These are phyloP conservation scores for Farysia itapuensis DNA, from an alignment of 1,284 basidiomycete species.

Conservation along the genomic window DNA sequence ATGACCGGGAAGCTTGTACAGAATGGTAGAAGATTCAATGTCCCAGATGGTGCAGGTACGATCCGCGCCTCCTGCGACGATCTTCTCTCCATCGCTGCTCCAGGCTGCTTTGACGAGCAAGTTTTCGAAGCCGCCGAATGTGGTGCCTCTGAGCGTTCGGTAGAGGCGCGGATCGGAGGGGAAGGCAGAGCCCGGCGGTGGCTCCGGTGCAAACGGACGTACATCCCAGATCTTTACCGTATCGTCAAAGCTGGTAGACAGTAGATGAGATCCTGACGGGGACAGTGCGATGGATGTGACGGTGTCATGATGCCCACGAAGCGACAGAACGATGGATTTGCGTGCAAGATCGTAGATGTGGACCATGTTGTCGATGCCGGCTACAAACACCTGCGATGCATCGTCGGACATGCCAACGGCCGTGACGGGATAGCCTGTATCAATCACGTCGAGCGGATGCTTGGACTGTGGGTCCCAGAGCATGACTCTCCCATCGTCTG, in stretches of 20 bases:
- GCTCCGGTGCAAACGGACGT: conserved; percentile 56
- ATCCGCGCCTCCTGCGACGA: conserved; percentile 53
- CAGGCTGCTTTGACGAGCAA: conserved; percentile 45
- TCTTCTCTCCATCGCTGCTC: conserved; percentile 50
- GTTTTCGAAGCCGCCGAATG: conserved; percentile 54
- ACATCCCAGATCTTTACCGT: conserved; percentile 58
- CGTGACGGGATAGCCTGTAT: conserved; percentile 58
- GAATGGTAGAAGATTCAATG: conserved; percentile 39
- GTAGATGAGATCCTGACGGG: conserved; percentile 54
- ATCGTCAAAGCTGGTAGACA: conserved; percentile 53
- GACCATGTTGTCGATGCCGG: conserved; percentile 58
- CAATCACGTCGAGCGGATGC: conserved; percentile 45
- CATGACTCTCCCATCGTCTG: conserved; percentile 56
- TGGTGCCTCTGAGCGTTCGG: conserved; percentile 50
- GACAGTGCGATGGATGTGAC: conserved; percentile 49
- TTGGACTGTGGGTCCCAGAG: conserved; percentile 53
- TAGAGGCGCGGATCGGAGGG: conserved; percentile 40
- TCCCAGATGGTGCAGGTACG: conserved; percentile 57
- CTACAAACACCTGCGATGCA: conserved; percentile 55
- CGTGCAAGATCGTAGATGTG: conserved; percentile 53
- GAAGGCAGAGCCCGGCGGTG: conserved; percentile 25
- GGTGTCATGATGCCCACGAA: conserved; percentile 50
- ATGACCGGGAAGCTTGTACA: conserved; percentile 59
- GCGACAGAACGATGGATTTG: conserved; percentile 40
- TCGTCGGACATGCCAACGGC: conserved; percentile 56